Base-by-base conservation (phyloP, 805 yeast species). In the Diddensiella santjacobensis region DNA sequence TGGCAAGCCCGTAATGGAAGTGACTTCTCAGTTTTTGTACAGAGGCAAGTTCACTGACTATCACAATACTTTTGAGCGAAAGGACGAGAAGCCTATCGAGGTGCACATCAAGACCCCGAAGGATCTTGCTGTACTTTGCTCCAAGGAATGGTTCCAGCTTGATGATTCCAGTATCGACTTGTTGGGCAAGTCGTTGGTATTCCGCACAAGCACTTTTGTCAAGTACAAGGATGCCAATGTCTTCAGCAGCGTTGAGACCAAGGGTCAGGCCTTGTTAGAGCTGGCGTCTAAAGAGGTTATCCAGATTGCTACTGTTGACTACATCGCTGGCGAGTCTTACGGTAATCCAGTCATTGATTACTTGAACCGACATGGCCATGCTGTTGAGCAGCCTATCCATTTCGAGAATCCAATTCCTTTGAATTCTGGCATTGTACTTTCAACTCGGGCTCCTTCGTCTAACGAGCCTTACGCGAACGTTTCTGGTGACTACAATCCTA, bases 281-380 rank as follows among this genome's bases (percentile, higher is more conserved):
- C 75, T 91, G 62, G 95, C 97, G 61, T 84, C 97, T 29, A 89
- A 86, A 71, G 96, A 90, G 72, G 73, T 86, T 51, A 74, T 84
- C 55, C 87, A 88, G 70, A 77, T 89, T 63, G 97, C 93, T 64
- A 74, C 81, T 53, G 84, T 90, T 51, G 80, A 79, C 52, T 93
- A 91, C 71, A 86, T 81, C 68, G 96, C 97, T 54, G 95, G 91
- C 55, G 83, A 79, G 63, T 86, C 96, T 42, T 90, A 81, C 62
- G 99, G 99, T 71, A 93, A 93, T 75, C 99, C 99, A 52, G 99
- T 93, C 47, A 79, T 87, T 55, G 98, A 93, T 67, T 93, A 89
- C 75, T 78, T 93, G 67, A 72, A 81, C 58, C 85, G 99, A 76
- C 81, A 87, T 66, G 99, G 98, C 64, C 78, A 82, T 52, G 83